Percentiles rank a stretch among this genome's conserved stretches.
Conservation (phyloP, 495 filamentous ascomycete species). For the Viridothelium virens region DNA sequence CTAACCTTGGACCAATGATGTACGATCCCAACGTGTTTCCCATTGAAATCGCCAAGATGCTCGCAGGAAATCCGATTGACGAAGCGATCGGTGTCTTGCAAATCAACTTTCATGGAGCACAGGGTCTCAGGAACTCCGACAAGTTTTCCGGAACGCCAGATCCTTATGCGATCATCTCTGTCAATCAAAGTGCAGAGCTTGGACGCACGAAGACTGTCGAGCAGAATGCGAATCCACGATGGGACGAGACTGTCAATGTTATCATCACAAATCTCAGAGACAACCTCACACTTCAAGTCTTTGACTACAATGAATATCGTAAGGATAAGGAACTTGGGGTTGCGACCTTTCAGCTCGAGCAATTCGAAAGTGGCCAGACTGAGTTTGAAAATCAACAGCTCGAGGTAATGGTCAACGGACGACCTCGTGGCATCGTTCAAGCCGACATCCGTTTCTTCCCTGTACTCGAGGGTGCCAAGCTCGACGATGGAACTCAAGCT, state of each 20-base stretch:
- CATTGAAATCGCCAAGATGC: conserved; percentile 96
- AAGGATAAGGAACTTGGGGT: conserved; percentile 94
- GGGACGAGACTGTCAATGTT: conserved; percentile 94
- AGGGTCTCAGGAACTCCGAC: conserved; percentile 89
- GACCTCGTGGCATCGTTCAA: conserved; percentile 68
- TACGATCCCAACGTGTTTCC: conserved; percentile 96
- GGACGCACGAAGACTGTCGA: conserved; percentile 83
- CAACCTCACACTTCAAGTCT: conserved; percentile 70
- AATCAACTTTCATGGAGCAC: conserved; percentile 81
- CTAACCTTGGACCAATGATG: conserved; percentile 89
- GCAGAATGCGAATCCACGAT: conserved; percentile 77
- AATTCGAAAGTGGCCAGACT: conserved; percentile 56
- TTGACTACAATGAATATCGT: conserved; percentile 88
- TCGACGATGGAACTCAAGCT: conserved; percentile 67
- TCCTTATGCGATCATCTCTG: conserved; percentile 79
- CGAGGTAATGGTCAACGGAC: conserved; percentile 77
- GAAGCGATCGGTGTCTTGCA: conserved; percentile 92
- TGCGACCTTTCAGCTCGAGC: conserved; percentile 75
- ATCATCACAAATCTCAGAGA: conserved; percentile 87
- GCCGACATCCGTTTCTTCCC: conserved; percentile 93
- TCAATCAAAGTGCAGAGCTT: conserved; percentile 72
- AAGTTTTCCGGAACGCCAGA: conserved; percentile 90
- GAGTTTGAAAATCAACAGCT: conserved; percentile 78
- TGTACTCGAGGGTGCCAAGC: conserved; percentile 62
- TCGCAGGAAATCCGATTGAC: conserved; percentile 89